phyloP scores from a whole-genome alignment of 176 grass and related monocot genomes.

The Lolium rigidum region DNA sequence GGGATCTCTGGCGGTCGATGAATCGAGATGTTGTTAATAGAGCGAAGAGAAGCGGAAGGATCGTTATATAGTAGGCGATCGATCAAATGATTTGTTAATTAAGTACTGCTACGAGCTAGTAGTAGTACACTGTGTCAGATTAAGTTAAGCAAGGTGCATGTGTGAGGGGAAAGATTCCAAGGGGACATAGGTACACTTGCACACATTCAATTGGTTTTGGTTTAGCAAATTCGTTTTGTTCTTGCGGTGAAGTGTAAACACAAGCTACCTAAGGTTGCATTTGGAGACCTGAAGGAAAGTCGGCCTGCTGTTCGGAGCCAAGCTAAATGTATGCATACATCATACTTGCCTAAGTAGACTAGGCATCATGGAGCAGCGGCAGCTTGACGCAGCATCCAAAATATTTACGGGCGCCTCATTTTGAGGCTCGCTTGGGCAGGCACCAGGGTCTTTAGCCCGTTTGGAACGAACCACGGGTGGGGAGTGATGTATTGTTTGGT shows the following conservation, averaged over 20 bases:
- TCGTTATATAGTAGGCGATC: slow-evolving; percentile 37
- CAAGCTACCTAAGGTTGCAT: not conserved
- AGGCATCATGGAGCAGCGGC: not conserved
- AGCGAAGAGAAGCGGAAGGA: slow-evolving; percentile 17
- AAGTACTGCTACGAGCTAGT: not conserved
- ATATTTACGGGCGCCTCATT: no score
- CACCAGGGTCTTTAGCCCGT: no score
- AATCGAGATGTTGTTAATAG: slow-evolving; percentile 17
- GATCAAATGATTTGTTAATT: not conserved
- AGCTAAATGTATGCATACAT: not conserved
- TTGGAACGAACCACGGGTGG: no score
- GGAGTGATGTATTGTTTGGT: no score
- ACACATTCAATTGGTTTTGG: slow-evolving; percentile 3
- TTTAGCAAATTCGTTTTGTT: not conserved
- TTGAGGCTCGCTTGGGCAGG: no score
- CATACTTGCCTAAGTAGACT: not conserved
- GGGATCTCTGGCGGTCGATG: slow-evolving; percentile 17
- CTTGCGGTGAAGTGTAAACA: not conserved
- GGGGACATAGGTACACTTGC: slow-evolving; percentile 9
- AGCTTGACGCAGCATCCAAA: no score
- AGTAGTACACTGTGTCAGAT: not conserved
- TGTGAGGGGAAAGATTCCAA: slow-evolving; percentile 28
- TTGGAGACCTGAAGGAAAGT: not conserved
- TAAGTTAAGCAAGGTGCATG: slow-evolving; percentile 16
- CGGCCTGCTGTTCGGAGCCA: not conserved